Evolutionary conservation across 805 yeast genomes (phyloP).

Genomic region (Vanderwaltozyma verrucispora): DNA sequence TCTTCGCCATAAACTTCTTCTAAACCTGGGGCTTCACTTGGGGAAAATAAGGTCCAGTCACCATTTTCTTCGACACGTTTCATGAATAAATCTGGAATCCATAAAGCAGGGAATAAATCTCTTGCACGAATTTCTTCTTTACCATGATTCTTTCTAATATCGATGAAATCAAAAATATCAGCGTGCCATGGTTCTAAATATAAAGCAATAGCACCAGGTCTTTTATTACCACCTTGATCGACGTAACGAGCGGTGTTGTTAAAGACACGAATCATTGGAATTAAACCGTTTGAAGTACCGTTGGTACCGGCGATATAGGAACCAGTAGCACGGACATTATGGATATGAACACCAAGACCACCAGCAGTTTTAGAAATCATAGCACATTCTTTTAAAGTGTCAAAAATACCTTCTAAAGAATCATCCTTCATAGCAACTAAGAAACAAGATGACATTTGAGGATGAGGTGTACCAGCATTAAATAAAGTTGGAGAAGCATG

Average conservation of each 20-base stretch:
- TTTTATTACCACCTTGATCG: conserved; percentile 94
- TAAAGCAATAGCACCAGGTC: conserved; percentile 94
- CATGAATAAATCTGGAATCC: conserved; percentile 95
- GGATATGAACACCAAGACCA: conserved; percentile 83
- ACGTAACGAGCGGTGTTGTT: conserved; percentile 93
- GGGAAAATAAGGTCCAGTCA: conserved; percentile 84
- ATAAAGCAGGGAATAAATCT: conserved; percentile 80
- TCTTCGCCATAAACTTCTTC: conserved; percentile 75
- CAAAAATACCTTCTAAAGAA: conserved; percentile 88
- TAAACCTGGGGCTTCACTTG: conserved; percentile 77
- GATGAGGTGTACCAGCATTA: conserved; percentile 79
- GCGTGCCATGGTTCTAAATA: conserved; percentile 96
- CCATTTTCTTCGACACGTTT: conserved; percentile 67
- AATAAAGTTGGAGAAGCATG: conserved; percentile 93
- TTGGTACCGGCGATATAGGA: conserved; percentile 82
- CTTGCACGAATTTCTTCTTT: conserved; percentile 88
- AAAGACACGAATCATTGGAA: conserved; percentile 89
- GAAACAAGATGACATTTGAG: conserved; percentile 88
- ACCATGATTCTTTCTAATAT: conserved; percentile 86
- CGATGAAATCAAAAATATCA: conserved; percentile 76
- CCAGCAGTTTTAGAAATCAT: conserved; percentile 89
- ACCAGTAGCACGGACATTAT: conserved; percentile 75
- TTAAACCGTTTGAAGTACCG: conserved; percentile 82
- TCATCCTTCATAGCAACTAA: conserved; percentile 83
- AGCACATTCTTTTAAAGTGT: conserved; percentile 78